Conservation (phyloP, 2,329 filamentous ascomycete species). For the Trichoderma atroviride region DNA sequence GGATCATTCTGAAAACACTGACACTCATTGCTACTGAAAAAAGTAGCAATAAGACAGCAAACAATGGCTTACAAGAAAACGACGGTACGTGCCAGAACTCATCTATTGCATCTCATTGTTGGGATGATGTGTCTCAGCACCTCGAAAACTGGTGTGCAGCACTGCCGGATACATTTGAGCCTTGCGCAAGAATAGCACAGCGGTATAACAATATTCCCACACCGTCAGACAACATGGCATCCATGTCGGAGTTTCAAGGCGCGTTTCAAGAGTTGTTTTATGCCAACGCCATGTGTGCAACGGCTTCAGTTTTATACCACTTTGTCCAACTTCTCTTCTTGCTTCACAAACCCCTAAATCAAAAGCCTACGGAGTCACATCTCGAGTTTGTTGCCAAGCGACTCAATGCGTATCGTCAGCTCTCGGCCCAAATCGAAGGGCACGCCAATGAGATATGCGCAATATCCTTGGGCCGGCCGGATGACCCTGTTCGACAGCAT, state of each 20-base stretch:
- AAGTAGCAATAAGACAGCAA: neutral
- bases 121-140: constrained; percentile 22
- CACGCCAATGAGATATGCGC: constrained; percentile 27
- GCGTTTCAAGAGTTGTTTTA: constrained; percentile 28
- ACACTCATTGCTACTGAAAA: constrained; percentile 23
- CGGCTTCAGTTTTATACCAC: constrained; percentile 29
- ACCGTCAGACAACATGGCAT: constrained; percentile 15
- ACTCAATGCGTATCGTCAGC: constrained; percentile 22
- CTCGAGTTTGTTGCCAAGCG: constrained; percentile 18
- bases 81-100: neutral
- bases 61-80: neutral
- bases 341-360: constrained; percentile 26
- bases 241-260: constrained; percentile 12
- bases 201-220: constrained; percentile 16
- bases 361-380: constrained; percentile 1
- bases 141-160: constrained; percentile 27
- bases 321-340: constrained; percentile 29
- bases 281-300: constrained; percentile 29
- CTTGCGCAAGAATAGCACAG: constrained; percentile 25
- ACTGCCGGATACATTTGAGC: constrained; percentile 29
- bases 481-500: constrained; percentile 22
- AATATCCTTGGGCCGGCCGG: constrained; percentile 25
- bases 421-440: constrained; percentile 21
- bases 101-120: neutral
- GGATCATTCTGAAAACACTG: constrained; percentile 29